These are phyloP conservation scores for Ehretia macrophylla DNA, from an alignment of 257 asterid genomes.

Conservation along the genomic window DNA sequence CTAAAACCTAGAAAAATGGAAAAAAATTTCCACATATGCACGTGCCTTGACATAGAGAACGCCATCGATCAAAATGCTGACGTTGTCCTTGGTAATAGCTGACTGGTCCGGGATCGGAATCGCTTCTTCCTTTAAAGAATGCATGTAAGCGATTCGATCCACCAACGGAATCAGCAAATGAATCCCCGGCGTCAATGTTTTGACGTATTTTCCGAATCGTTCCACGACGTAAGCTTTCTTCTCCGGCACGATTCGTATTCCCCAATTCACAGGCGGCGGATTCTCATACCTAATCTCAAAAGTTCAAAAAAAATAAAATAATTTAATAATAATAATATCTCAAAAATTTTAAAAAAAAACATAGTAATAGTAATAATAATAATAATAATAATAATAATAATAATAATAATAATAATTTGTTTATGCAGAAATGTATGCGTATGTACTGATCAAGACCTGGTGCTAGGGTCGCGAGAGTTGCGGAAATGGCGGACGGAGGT, in stretches of 20 bases:
- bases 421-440: too few relatives aligned
- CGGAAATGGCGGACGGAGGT: conserved; percentile 63
- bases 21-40: background rate
- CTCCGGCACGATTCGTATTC: conserved; percentile 85
- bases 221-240: conserved; percentile 73
- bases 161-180: conserved; percentile 77
- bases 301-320: conserved; percentile 13
- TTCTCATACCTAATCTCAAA: conserved; percentile 40
- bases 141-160: conserved; percentile 78
- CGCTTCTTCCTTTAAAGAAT: conserved; percentile 81
- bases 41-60: conserved; percentile 76
- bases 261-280: conserved; percentile 71
- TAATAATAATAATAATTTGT: background rate
- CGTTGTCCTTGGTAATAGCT: conserved; percentile 91
- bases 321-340: background rate
- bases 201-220: conserved; percentile 73
- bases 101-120: conserved; percentile 72
- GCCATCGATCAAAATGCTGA: conserved; percentile 73
- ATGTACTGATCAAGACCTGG: conserved; percentile 33
- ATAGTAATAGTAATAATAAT: background rate
- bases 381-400: background rate
- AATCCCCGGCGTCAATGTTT: conserved; percentile 79
- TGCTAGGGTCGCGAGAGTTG: conserved; percentile 47
- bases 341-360: conserved; percentile 1
- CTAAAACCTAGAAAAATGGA: too few relatives aligned